A percentile compares a stretch with the other conserved stretches of the same genome.
Conservation (phyloP, 768 basidiomycete genomes). For the Saitozyma sp. region DNA sequence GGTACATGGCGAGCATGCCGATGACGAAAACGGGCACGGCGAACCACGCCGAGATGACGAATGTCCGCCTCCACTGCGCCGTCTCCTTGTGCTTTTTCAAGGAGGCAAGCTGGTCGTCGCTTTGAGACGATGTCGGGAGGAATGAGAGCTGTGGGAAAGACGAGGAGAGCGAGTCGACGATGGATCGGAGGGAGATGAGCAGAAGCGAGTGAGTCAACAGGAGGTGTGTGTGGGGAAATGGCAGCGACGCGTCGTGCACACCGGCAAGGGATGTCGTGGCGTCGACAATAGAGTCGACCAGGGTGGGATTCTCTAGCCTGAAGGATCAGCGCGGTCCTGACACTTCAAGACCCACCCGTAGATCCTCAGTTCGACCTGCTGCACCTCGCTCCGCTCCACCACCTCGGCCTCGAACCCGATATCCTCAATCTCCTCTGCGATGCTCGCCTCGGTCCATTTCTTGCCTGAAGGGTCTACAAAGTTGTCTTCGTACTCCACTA, state of each 20-base stretch:
- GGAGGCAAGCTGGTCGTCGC: constrained; percentile 51
- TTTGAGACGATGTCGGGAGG: constrained; percentile 44
- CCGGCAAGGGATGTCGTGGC: constrained; percentile 35
- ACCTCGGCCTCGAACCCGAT: constrained; percentile 51
- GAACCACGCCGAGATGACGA: constrained; percentile 72
- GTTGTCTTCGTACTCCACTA: constrained; percentile 81
- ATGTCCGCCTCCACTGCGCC: constrained; percentile 68
- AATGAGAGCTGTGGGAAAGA: constrained; percentile 47
- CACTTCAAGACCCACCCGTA: constrained; percentile 39
- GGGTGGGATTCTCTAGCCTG: constrained; percentile 35
- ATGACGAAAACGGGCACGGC: constrained; percentile 93
- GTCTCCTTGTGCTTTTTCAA: constrained; percentile 52
- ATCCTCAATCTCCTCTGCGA: constrained; percentile 84
- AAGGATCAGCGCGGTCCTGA: background rate
- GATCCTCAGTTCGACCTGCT: constrained; percentile 44
- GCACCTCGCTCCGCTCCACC: constrained; percentile 46
- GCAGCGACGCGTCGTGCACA: constrained; percentile 32
- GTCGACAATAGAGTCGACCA: constrained; percentile 28
- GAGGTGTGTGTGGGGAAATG: constrained; percentile 41
- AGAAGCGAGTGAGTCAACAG: constrained; percentile 45
- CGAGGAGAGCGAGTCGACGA: constrained; percentile 47
- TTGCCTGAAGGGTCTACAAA: constrained; percentile 36
- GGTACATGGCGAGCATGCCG: constrained; percentile 72
- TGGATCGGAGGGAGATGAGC: constrained; percentile 47
- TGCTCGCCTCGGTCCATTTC: constrained; percentile 75